Evolutionary conservation across 164 flowering plant genomes (phyloP).

Genomic region (Amborella trichopoda): DNA sequence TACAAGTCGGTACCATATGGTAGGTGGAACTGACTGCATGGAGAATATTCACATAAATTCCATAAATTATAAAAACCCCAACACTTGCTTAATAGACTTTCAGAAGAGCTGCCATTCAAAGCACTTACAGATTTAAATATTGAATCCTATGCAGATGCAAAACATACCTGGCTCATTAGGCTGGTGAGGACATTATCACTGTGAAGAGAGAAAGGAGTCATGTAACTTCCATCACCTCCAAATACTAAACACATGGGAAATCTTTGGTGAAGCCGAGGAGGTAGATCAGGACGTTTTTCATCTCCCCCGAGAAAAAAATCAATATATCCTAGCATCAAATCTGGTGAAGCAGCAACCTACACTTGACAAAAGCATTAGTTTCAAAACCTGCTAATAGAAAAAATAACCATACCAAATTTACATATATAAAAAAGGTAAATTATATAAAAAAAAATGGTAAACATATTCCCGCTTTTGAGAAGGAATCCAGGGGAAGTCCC

Average conservation of each 20-base stretch:
- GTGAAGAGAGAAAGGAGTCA: slow-evolving; percentile 84
- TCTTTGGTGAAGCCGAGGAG: slow-evolving; percentile 75
- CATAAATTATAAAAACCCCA: too few relatives aligned
- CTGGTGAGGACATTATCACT: slow-evolving; percentile 78
- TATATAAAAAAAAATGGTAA: too few relatives aligned
- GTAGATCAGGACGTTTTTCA: slow-evolving; percentile 89
- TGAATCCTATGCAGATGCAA: too few relatives aligned
- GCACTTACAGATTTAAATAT: too few relatives aligned
- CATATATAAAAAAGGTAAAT: too few relatives aligned
- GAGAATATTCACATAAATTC: too few relatives aligned
- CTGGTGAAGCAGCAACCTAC: slow-evolving; percentile 88
- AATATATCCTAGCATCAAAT: slow-evolving; percentile 80
- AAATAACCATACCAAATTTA: too few relatives aligned
- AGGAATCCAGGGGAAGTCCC: too few relatives aligned
- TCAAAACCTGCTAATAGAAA: too few relatives aligned
- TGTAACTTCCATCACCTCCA: slow-evolving; percentile 98
- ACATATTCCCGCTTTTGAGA: too few relatives aligned
- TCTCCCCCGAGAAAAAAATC: slow-evolving; percentile 98
- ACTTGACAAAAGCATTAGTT: too few relatives aligned
- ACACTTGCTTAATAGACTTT: not conserved
- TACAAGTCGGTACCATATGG: slow-evolving; percentile 83
- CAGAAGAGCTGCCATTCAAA: not conserved
- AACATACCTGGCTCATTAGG: slow-evolving; percentile 84
- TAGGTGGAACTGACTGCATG: slow-evolving; percentile 73
- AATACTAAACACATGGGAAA: slow-evolving; percentile 65